phyloP scores from a whole-genome alignment of 2,329 filamentous ascomycete species.

The Bipolaris victoriae region DNA sequence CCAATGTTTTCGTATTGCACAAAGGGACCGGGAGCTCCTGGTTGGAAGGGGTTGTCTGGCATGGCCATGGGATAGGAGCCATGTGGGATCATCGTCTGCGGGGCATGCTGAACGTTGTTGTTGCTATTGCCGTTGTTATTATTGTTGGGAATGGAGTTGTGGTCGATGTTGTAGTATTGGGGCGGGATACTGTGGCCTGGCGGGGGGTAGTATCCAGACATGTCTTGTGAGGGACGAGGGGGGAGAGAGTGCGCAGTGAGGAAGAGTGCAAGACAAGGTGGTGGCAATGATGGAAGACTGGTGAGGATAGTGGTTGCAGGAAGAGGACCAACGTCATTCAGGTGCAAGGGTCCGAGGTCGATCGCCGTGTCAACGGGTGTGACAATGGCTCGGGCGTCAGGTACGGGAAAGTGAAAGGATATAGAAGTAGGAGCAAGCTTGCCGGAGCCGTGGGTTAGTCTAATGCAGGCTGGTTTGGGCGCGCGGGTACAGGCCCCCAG shows the following conservation, averaged over 20 bases:
- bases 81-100: conserved; percentile 40
- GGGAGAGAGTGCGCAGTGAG: conserved; percentile 24
- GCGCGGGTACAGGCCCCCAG: conserved; percentile 41
- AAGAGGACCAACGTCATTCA: conserved; percentile 49
- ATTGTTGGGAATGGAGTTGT: conserved; percentile 32
- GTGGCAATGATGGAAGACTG: conserved; percentile 24
- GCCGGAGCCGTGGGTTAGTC: conserved; percentile 29
- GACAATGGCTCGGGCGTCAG: conserved; percentile 38
- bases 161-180: conserved; percentile 46
- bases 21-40: conserved; percentile 37
- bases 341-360: conserved; percentile 43
- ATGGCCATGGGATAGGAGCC: conserved; percentile 36
- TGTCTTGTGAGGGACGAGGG: conserved; percentile 28
- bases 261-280: conserved; percentile 22
- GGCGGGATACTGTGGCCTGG: conserved; percentile 42
- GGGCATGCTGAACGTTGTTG: conserved; percentile 31
- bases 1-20: conserved; percentile 43
- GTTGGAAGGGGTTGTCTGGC: conserved; percentile 43
- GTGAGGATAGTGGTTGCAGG: conserved; percentile 34
- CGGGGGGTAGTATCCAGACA: conserved; percentile 48
- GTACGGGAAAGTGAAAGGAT: conserved; percentile 31
- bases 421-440: conserved; percentile 24
- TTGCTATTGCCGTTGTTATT: conserved; percentile 15
- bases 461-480: conserved; percentile 35
- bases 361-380: conserved; percentile 38